Conservation (phyloP, 768 basidiomycete species). For the Mycena kentingensis region DNA sequence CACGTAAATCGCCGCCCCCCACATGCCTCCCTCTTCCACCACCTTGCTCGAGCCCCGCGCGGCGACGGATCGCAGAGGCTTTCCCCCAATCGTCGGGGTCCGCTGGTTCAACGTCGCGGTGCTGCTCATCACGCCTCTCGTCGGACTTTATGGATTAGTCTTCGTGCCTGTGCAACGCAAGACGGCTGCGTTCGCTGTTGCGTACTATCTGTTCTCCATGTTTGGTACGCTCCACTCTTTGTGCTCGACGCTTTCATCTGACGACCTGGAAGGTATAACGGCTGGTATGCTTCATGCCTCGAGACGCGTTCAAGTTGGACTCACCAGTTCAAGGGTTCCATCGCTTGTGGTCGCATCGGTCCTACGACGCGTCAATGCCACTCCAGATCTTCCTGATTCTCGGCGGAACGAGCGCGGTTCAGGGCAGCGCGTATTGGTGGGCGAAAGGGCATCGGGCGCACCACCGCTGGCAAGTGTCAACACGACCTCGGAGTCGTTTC, state of each 20-base stretch:
- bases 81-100: constrained; percentile 56
- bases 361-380: constrained; percentile 73
- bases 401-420: constrained; percentile 80
- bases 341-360: constrained; percentile 83
- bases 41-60: too few species aligned
- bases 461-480: constrained; percentile 54
- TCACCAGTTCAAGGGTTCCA: constrained; percentile 60
- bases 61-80: constrained; percentile 8
- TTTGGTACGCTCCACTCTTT: constrained; percentile 52
- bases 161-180: constrained; percentile 43
- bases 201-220: constrained; percentile 88
- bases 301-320: not conserved
- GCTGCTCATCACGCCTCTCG: constrained; percentile 67
- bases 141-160: constrained; percentile 71
- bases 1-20: not conserved
- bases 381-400: constrained; percentile 71
- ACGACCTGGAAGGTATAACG: constrained; percentile 44
- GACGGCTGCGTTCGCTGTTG: constrained; percentile 62
- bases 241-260: constrained; percentile 11
- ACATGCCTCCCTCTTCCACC: not conserved
- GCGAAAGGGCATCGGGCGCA: constrained; percentile 80
- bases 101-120: constrained; percentile 80
- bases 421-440: constrained; percentile 91
- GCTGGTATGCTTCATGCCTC: constrained; percentile 35
- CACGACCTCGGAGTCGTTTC: not conserved